phyloP scores from a whole-genome alignment of 202 grass and related monocot species.

The Eragrostis tef region DNA sequence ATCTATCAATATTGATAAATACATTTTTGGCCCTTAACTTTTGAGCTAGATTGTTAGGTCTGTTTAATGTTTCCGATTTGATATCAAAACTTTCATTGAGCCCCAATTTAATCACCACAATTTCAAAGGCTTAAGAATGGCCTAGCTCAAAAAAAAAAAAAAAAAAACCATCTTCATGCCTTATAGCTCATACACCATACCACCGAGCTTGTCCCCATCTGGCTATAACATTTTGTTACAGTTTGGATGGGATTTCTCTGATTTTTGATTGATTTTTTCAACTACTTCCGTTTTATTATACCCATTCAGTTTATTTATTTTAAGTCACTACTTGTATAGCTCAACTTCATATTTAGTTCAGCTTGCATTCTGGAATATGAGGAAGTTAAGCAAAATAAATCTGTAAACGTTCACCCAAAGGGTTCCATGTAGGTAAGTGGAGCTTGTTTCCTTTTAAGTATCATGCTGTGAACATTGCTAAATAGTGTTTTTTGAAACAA shows the following conservation, averaged over 20 bases:
- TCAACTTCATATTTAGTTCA: background rate
- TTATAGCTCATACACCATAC: conserved; percentile 17
- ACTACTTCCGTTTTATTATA: background rate
- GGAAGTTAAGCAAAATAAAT: too few species aligned
- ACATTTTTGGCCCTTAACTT: conserved; percentile 10
- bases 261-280: background rate
- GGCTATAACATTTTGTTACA: background rate
- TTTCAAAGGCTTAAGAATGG: conserved; percentile 7
- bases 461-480: background rate
- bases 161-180: background rate
- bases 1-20: conserved; percentile 25
- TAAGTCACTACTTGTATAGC: conserved; percentile 5
- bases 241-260: background rate
- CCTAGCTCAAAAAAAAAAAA: background rate
- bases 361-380: too few species aligned
- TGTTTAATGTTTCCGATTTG: background rate
- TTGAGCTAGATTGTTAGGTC: background rate
- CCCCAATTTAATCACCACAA: background rate
- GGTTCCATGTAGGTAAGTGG: conserved; percentile 22
- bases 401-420: conserved; percentile 9
- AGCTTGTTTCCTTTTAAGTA: too few species aligned
- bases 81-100: background rate
- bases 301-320: conserved; percentile 1
- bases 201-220: too few species aligned
- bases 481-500: conserved; percentile 40